These are phyloP conservation scores for Aspergillus tanneri DNA, from an alignment of 2,329 filamentous ascomycete species.

Conservation along the genomic window DNA sequence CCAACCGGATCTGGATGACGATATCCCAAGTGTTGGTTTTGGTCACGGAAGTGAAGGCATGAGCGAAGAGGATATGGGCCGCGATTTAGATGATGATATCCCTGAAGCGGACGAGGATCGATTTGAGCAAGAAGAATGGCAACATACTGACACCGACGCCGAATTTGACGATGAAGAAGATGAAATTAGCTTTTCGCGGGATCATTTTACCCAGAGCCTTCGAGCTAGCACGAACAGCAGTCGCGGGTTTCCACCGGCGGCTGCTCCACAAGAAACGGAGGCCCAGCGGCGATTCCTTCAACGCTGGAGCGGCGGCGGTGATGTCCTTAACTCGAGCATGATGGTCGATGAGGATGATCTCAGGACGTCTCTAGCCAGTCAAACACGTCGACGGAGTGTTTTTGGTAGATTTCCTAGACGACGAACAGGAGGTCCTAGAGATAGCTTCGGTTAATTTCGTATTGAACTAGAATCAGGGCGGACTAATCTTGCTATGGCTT, in stretches of 20 bases:
- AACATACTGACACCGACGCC: slow-evolving; percentile 74
- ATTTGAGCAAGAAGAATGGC: slow-evolving; percentile 60
- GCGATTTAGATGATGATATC: slow-evolving; percentile 70
- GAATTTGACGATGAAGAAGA: slow-evolving; percentile 52
- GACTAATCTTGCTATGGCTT: too few species aligned
- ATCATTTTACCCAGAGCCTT: slow-evolving; percentile 29
- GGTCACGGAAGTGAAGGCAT: slow-evolving; percentile 45
- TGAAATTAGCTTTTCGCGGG: slow-evolving; percentile 28
- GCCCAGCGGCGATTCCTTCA: slow-evolving; percentile 42
- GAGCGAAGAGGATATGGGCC: slow-evolving; percentile 59
- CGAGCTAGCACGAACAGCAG: slow-evolving; percentile 37
- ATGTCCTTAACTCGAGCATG: slow-evolving; percentile 38
- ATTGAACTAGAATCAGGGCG: too few species aligned
- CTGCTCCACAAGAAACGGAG: slow-evolving; percentile 36
- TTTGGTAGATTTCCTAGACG: slow-evolving; percentile 42
- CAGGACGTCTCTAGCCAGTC: slow-evolving; percentile 35
- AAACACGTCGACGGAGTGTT: slow-evolving; percentile 32
- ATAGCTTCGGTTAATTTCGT: slow-evolving; percentile 55
- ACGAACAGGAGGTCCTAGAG: slow-evolving; percentile 43
- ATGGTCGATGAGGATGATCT: slow-evolving; percentile 37
- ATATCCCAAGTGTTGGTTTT: slow-evolving; percentile 57
- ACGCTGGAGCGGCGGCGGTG: slow-evolving; percentile 40
- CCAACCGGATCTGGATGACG: slow-evolving; percentile 55
- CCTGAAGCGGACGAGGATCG: slow-evolving; percentile 55
- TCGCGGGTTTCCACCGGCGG: slow-evolving; percentile 31